Evolutionary conservation across 2,329 filamentous ascomycete genomes (phyloP).

Genomic region (Pseudopyrenochaeta lycopersici): DNA sequence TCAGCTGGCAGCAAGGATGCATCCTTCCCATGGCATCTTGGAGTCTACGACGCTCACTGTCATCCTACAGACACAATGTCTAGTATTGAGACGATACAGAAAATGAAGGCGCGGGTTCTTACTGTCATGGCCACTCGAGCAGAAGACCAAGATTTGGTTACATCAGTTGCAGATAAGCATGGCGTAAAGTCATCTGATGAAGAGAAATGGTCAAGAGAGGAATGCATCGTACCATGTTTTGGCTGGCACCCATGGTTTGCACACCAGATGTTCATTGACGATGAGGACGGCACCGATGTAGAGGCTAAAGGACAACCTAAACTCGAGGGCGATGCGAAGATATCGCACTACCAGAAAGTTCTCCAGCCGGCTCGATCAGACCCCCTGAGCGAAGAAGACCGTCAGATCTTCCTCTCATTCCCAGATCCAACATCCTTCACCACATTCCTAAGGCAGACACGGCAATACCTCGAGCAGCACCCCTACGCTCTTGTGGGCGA

Average conservation of each 20-base stretch:
- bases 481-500: constrained; percentile 77
- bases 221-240: constrained; percentile 73
- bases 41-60: constrained; percentile 81
- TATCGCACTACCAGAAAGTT: constrained; percentile 72
- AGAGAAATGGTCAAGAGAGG: constrained; percentile 41
- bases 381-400: constrained; percentile 49
- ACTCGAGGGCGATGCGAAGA: constrained; percentile 56
- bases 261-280: constrained; percentile 70
- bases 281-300: background rate
- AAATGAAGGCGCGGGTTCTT: constrained; percentile 72
- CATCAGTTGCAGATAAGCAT: constrained; percentile 65
- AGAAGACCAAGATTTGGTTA: constrained; percentile 79
- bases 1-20: constrained; percentile 9
- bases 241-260: constrained; percentile 92
- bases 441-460: constrained; percentile 65
- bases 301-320: constrained; percentile 51
- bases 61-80: constrained; percentile 83
- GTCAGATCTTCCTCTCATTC: constrained; percentile 56
- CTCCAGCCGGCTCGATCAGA: constrained; percentile 59
- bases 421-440: constrained; percentile 70
- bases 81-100: constrained; percentile 64
- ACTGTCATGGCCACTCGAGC: constrained; percentile 81
- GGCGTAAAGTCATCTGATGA: constrained; percentile 53
- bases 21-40: constrained; percentile 73
- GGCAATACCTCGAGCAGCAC: constrained; percentile 62